Evolutionary conservation across 139 green algal species (phyloP).

Genomic region (Chlorella sp.): DNA sequence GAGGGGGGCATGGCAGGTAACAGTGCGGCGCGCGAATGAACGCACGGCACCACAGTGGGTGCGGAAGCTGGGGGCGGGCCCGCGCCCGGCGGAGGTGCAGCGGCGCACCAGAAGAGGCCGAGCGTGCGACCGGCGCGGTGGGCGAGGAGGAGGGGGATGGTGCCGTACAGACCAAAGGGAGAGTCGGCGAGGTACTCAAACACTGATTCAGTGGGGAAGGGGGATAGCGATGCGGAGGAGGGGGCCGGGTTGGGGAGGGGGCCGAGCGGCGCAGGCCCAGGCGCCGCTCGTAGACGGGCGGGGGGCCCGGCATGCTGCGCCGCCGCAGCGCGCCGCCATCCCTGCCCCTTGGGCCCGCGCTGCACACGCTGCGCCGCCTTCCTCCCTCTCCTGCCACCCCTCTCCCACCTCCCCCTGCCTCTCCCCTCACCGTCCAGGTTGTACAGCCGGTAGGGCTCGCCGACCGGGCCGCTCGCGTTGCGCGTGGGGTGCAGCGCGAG

Average conservation of each 20-base stretch:
- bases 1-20: background rate
- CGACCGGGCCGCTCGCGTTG: conserved; percentile 1
- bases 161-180: conserved; percentile 97
- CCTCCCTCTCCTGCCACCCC: too few species aligned
- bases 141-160: conserved; percentile 89
- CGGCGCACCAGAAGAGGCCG: conserved; percentile 86
- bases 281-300: too few species aligned
- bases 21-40: background rate
- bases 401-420: too few species aligned
- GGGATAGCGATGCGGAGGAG: too few species aligned
- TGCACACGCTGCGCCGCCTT: too few species aligned
- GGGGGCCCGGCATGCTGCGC: too few species aligned
- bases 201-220: too few species aligned
- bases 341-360: too few species aligned
- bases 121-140: conserved; percentile 73
- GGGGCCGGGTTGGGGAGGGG: too few species aligned
- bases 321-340: too few species aligned
- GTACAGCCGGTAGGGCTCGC: conserved; percentile 97
- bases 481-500: conserved; percentile 77
- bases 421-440: too few species aligned
- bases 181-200: conserved; percentile 95
- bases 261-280: too few species aligned
- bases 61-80: background rate
- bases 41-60: background rate
- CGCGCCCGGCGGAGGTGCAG: background rate